These are phyloP conservation scores for Dimargaris cristalligena DNA, from an alignment of 192 early-diverging fungal species.

Conservation along the genomic window DNA sequence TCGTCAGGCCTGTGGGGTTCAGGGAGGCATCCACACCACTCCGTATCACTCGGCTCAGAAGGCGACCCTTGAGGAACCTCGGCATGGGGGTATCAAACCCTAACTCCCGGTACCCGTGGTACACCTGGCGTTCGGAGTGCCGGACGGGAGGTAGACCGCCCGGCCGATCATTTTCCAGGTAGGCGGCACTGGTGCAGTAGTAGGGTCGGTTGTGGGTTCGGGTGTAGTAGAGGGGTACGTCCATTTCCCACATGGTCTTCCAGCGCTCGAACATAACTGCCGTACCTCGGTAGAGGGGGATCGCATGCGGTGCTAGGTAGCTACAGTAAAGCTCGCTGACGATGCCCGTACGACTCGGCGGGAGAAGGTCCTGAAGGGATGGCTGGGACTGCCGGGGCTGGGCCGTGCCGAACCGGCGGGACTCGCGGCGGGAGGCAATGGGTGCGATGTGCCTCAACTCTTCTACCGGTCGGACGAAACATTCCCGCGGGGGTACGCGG, in stretches of 20 bases:
- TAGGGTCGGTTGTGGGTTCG: background rate
- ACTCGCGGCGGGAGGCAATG: background rate
- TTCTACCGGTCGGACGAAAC: too few species aligned
- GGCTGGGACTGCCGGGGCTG: background rate
- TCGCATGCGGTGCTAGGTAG: background rate
- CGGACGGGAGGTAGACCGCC: too few species aligned
- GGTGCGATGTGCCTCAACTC: too few species aligned
- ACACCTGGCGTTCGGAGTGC: too few species aligned
- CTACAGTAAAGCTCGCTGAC: background rate
- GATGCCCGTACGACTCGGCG: too few species aligned
- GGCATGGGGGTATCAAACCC: too few species aligned
- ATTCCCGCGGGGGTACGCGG: background rate
- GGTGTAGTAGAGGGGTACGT: background rate
- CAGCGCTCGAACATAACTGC: background rate
- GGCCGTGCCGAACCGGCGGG: background rate
- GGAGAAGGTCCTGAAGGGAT: background rate
- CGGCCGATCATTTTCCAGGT: too few species aligned
- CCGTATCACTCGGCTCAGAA: too few species aligned
- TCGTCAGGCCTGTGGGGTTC: too few species aligned
- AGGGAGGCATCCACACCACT: too few species aligned
- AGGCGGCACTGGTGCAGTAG: background rate
- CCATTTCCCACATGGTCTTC: background rate
- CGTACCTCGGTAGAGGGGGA: background rate
- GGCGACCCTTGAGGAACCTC: too few species aligned
- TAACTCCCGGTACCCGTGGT: too few species aligned